Evolutionary conservation across 1,284 basidiomycete genomes (phyloP).

Genomic region (Fistulinella staudtii): DNA sequence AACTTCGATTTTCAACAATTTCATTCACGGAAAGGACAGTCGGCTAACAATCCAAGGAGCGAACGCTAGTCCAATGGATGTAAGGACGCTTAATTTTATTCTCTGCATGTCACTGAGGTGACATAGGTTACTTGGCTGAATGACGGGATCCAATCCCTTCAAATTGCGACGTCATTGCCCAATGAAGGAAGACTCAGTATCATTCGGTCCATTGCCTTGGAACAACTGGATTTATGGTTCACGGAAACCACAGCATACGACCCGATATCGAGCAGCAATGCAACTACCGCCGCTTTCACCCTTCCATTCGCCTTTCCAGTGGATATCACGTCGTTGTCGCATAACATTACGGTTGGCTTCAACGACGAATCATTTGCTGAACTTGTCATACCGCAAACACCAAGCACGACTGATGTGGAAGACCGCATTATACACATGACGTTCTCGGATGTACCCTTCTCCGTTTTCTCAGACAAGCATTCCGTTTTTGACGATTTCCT

Average conservation of each 20-base stretch:
- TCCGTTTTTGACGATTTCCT: slow-evolving; percentile 61
- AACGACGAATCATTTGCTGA: slow-evolving; percentile 57
- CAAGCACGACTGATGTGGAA: slow-evolving; percentile 60
- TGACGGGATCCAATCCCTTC: slow-evolving; percentile 67
- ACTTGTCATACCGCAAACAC: slow-evolving; percentile 58
- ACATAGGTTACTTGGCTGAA: slow-evolving; percentile 74
- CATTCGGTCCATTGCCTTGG: slow-evolving; percentile 64
- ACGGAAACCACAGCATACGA: slow-evolving; percentile 50
- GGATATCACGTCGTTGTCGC: slow-evolving; percentile 59
- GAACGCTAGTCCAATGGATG: slow-evolving; percentile 59
- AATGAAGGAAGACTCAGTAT: slow-evolving; percentile 60
- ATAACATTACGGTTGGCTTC: slow-evolving; percentile 58
- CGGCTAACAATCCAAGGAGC: slow-evolving; percentile 60
- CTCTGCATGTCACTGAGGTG: slow-evolving; percentile 6
- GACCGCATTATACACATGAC: slow-evolving; percentile 59
- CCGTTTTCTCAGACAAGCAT: slow-evolving; percentile 51
- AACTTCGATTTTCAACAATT: slow-evolving; percentile 70
- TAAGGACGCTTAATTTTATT: slow-evolving; percentile 26
- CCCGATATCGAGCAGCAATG: slow-evolving; percentile 58
- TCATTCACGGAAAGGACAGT: slow-evolving; percentile 66
- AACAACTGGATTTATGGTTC: slow-evolving; percentile 64
- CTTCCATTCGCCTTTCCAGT: slow-evolving; percentile 72
- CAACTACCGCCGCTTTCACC: slow-evolving; percentile 60
- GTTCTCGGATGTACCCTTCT: slow-evolving; percentile 62
- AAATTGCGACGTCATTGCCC: slow-evolving; percentile 59